Evolutionary conservation across 2,329 filamentous ascomycete genomes (phyloP).

Genomic region (Phaeosphaeria sp.): DNA sequence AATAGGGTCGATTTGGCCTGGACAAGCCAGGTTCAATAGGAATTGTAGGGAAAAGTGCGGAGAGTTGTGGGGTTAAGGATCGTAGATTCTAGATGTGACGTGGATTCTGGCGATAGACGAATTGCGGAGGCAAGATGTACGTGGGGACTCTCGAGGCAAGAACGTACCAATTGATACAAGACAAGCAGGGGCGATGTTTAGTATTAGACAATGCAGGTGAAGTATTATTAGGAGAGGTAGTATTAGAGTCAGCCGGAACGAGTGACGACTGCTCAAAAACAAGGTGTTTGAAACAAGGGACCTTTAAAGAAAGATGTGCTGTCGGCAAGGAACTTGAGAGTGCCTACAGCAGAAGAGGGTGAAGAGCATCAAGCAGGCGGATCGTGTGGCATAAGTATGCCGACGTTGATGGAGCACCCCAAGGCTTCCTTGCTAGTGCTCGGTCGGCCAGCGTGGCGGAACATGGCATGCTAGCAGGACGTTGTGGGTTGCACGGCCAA

Average conservation of each 20-base stretch:
- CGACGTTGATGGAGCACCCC: conserved; percentile 14
- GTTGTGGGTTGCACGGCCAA: conserved; percentile 22
- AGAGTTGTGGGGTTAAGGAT: background rate
- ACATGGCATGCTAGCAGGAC: conserved; percentile 3
- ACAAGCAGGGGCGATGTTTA: conserved; percentile 1
- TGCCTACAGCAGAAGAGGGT: conserved; percentile 33
- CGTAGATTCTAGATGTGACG: background rate
- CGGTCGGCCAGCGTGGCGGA: conserved; percentile 11
- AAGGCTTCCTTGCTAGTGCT: conserved; percentile 20
- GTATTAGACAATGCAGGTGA: background rate
- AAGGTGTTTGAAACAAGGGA: conserved; percentile 21
- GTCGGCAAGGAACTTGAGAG: conserved; percentile 34
- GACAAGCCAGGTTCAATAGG: background rate
- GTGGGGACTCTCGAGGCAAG: conserved; percentile 3
- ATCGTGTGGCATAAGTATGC: conserved; percentile 28
- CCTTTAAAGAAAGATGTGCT: conserved; percentile 23
- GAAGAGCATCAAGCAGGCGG: conserved; percentile 15
- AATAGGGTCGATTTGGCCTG: background rate
- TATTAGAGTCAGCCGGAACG: conserved; percentile 22
- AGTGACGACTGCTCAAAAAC: conserved; percentile 29
- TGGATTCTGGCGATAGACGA: background rate
- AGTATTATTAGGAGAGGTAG: conserved; percentile 2
- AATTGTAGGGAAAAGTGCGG: background rate
- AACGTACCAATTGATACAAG: conserved; percentile 14
- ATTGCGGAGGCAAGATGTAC: background rate